These are phyloP conservation scores for Exsudoporus floridanus DNA, from an alignment of 1,284 basidiomycete species.

Conservation along the genomic window DNA sequence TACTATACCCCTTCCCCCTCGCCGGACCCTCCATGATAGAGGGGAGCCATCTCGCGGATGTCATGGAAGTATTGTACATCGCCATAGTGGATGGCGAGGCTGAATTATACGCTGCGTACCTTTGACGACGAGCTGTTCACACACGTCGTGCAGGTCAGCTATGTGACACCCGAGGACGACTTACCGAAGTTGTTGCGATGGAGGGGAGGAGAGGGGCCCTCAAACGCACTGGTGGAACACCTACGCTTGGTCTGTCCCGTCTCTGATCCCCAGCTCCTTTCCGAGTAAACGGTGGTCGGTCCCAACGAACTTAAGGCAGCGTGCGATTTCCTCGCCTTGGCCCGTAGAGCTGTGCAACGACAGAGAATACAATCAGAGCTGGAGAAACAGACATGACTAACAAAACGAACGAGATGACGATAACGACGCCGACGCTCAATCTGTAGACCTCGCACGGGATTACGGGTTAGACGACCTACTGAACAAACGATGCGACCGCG, in stretches of 20 bases:
- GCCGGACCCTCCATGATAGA: not conserved
- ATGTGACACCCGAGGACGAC: not conserved
- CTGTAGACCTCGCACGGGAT: slow-evolving; percentile 4
- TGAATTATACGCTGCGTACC: slow-evolving; percentile 7
- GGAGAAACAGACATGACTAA: not conserved
- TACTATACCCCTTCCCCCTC: not conserved
- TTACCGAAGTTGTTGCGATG: not conserved
- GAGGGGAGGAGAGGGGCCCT: slow-evolving; percentile 6
- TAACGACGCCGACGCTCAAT: not conserved
- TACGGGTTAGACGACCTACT: not conserved
- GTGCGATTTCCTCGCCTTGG: slow-evolving; percentile 22
- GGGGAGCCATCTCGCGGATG: slow-evolving; percentile 8
- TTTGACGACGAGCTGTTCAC: slow-evolving; percentile 15
- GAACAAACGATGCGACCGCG: not conserved
- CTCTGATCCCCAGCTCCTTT: not conserved
- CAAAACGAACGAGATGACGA: not conserved
- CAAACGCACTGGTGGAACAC: not conserved
- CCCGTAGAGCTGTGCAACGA: not conserved
- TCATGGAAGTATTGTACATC: slow-evolving; percentile 18
- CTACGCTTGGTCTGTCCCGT: slow-evolving; percentile 11
- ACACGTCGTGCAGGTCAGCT: slow-evolving; percentile 21
- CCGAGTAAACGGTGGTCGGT: not conserved
- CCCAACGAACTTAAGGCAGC: slow-evolving; percentile 15
- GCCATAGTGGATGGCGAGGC: slow-evolving; percentile 14
- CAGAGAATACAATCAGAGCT: too few relatives aligned